A percentile compares a stretch with the other conserved stretches of the same genome.
Conservation (phyloP, 169 alveolate species). For the Plasmodium gonderi region DNA sequence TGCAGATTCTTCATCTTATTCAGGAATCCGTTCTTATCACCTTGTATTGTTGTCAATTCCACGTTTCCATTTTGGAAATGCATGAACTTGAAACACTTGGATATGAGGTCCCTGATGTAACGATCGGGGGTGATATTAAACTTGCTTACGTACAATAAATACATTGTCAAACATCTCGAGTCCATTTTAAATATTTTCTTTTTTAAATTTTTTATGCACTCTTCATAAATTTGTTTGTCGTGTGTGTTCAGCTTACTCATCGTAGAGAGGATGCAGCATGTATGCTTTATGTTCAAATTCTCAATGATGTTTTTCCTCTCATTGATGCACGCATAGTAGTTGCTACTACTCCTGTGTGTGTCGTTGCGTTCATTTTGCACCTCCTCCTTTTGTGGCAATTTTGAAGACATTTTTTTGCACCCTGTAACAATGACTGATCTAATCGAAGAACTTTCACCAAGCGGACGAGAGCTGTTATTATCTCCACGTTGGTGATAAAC, state of each 20-base stretch:
- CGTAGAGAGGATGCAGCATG: constrained; percentile 21
- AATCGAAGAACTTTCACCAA: too few species aligned
- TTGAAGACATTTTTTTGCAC: too few species aligned
- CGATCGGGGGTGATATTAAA: constrained; percentile 24
- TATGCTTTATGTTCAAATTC: constrained; percentile 34
- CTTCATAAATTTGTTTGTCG: constrained; percentile 22
- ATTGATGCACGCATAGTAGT: neutral
- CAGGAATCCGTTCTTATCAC: neutral
- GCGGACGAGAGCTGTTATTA: too few species aligned
- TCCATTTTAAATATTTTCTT: constrained; percentile 53
- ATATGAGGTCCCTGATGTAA: constrained; percentile 18
- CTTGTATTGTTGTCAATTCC: neutral
- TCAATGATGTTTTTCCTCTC: constrained; percentile 16
- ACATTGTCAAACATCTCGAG: constrained; percentile 33
- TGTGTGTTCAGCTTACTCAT: constrained; percentile 32
- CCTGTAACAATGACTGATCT: too few species aligned
- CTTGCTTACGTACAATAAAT: constrained; percentile 53
- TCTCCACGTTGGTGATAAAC: neutral
- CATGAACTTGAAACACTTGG: constrained; percentile 8
- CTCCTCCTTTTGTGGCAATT: too few species aligned
- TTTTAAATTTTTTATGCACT: constrained; percentile 36
- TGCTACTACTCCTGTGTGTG: neutral
- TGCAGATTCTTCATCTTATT: constrained; percentile 6
- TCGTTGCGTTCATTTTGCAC: too few species aligned
- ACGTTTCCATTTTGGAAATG: neutral